Base-by-base conservation (phyloP, 805 yeast genomes). In the Hanseniaspora hatyaiensis region DNA sequence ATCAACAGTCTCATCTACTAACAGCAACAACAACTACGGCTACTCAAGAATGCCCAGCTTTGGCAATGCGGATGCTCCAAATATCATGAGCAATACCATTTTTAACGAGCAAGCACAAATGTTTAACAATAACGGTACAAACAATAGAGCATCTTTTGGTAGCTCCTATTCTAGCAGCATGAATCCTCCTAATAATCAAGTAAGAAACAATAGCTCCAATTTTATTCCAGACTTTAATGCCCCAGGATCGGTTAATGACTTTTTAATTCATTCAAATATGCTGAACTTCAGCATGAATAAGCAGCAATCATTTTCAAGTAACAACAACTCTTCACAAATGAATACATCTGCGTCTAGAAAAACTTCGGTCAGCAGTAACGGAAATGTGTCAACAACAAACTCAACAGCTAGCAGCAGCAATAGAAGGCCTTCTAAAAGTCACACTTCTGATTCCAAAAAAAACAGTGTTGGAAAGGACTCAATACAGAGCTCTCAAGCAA, bases 81-180 rank as follows among this genome's bases (percentile, higher is more conserved):
- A 28, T 19, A 6, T 26, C 6, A 26, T 26, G 11, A 26, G 11
- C 11, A 26, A 26, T 26, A 6, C 29, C 11, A 11, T 33, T 3
- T 34, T 32, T 28, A 36, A n/a, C 16, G 47, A 43, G 3, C 36
- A 28, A 18, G 23, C 20, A 8, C 30, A 39, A 34, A 26, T 31
- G 16, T 26, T 34, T 20, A 38, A 28, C 33, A 34, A 20, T 26
- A 34, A 19, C 38, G 20, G 5, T 15, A 15, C 15, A 19, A 23
- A 38, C 23, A 34, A 31, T 18, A 43, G 47, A 43, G 23, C 41
- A n/a, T 43, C 47, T 23, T 43, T 34, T 36, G 40, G 47, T 3
- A 43, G 40, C 16, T 22, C 32, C 28, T 42, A 28, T 22, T 36
- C 40, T 8, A 43, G 28, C 11, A 26, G 11, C 11, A 26, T 26